These are phyloP conservation scores for Aphanomyces euteiches DNA, from an alignment of 352 stramenopile species.

Conservation along the genomic window DNA sequence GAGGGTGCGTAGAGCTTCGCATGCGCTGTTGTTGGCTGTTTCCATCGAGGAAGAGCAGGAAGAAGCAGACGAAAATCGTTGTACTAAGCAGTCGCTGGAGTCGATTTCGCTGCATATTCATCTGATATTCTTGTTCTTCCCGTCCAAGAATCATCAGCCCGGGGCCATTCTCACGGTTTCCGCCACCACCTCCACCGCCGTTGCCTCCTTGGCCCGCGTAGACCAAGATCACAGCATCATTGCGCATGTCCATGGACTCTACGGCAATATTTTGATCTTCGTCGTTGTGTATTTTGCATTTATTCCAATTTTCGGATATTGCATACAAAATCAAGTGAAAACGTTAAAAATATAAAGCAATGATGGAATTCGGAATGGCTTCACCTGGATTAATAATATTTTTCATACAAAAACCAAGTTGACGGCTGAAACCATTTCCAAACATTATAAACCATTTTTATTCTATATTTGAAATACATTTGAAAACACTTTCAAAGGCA, in stretches of 20 bases:
- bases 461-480: too few species aligned
- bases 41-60: conserved; percentile 77
- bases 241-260: conserved; percentile 6
- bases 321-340: too few species aligned
- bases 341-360: too few species aligned
- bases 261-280: too few species aligned
- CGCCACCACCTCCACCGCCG: neutral
- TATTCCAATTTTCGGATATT: too few species aligned
- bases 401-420: too few species aligned
- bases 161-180: neutral
- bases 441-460: too few species aligned
- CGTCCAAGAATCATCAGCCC: conserved; percentile 18
- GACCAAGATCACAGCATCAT: conserved; percentile 19
- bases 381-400: too few species aligned
- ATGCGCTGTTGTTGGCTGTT: conserved; percentile 15
- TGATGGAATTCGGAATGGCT: too few species aligned
- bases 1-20: conserved; percentile 51
- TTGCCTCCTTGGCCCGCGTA: conserved; percentile 7
- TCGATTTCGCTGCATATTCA: conserved; percentile 65
- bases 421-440: too few species aligned
- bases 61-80: conserved; percentile 84
- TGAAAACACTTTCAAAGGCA: too few species aligned
- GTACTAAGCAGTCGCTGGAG: conserved; percentile 81
- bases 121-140: conserved; percentile 26
- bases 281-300: too few species aligned